Evolutionary conservation across 1,284 basidiomycete genomes (phyloP).

Genomic region (Neonothopanus nambi): DNA sequence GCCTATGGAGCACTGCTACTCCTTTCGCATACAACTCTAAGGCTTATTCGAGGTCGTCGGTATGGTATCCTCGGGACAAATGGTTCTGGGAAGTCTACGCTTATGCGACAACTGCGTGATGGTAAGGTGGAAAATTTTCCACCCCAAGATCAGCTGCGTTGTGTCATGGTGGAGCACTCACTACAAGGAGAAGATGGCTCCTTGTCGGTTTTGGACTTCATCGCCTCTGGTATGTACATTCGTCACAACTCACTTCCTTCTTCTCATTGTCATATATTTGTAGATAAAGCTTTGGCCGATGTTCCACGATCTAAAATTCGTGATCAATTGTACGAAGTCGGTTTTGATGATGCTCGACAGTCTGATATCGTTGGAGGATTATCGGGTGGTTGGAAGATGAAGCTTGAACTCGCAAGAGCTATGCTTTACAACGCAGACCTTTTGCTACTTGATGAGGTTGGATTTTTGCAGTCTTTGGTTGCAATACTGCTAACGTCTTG

Average conservation of each 20-base stretch:
- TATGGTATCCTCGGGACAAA: slow-evolving; percentile 97
- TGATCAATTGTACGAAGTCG: slow-evolving; percentile 81
- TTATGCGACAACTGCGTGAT: slow-evolving; percentile 94
- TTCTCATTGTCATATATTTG: background rate
- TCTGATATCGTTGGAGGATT: slow-evolving; percentile 85
- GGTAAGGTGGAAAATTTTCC: slow-evolving; percentile 97
- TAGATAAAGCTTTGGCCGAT: slow-evolving; percentile 64
- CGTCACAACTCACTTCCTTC: background rate
- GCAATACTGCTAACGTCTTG: background rate
- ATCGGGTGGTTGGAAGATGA: slow-evolving; percentile 99
- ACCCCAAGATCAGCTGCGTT: slow-evolving; percentile 81
- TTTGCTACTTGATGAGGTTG: slow-evolving; percentile 83
- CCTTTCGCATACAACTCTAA: slow-evolving; percentile 92
- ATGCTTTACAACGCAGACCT: slow-evolving; percentile 97
- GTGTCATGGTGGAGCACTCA: slow-evolving; percentile 96
- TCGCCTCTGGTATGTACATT: slow-evolving; percentile 66
- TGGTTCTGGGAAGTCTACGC: slow-evolving; percentile 94
- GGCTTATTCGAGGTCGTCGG: slow-evolving; percentile 86
- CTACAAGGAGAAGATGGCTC: slow-evolving; percentile 91
- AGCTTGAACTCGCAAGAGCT: slow-evolving; percentile 89
- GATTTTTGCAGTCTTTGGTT: background rate
- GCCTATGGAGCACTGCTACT: slow-evolving; percentile 96
- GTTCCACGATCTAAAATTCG: slow-evolving; percentile 71
- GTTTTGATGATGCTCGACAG: slow-evolving; percentile 90
- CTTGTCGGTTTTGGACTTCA: slow-evolving; percentile 84